These are phyloP conservation scores for Chaetothyriales sp. DNA, from an alignment of 2,329 filamentous ascomycete species.

Conservation along the genomic window DNA sequence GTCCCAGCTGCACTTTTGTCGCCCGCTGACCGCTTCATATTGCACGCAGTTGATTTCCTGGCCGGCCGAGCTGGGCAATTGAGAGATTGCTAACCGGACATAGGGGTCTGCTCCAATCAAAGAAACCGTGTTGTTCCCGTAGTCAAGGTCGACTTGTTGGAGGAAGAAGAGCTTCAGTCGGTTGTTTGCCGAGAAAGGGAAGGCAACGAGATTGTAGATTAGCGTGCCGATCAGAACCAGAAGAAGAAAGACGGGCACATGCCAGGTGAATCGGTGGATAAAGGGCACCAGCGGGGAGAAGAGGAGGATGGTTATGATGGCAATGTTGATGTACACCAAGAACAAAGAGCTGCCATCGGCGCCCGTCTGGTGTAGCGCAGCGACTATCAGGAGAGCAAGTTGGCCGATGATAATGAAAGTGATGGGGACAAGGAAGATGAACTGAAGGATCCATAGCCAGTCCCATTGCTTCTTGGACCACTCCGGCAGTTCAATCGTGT, in stretches of 20 bases:
- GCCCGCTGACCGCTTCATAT: slow-evolving; percentile 26
- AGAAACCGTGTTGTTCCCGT: slow-evolving; percentile 52
- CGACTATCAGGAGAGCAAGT: slow-evolving; percentile 55
- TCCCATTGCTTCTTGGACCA: slow-evolving; percentile 69
- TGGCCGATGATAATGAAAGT: slow-evolving; percentile 64
- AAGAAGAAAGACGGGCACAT: slow-evolving; percentile 63
- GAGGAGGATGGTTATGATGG: slow-evolving; percentile 52
- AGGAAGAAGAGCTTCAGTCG: slow-evolving; percentile 79
- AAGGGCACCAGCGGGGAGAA: slow-evolving; percentile 68
- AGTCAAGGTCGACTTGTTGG: slow-evolving; percentile 64
- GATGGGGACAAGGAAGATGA: slow-evolving; percentile 65
- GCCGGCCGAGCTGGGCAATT: slow-evolving; percentile 56
- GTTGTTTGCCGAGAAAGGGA: slow-evolving; percentile 69
- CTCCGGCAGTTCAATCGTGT: slow-evolving; percentile 47
- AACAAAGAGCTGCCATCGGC: slow-evolving; percentile 65
- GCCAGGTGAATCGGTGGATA: slow-evolving; percentile 70
- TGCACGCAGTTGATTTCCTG: slow-evolving; percentile 40
- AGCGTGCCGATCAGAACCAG: slow-evolving; percentile 58
- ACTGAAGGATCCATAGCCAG: slow-evolving; percentile 80
- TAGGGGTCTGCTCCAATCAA: slow-evolving; percentile 55
- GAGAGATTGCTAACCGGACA: slow-evolving; percentile 48
- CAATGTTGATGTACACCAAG: slow-evolving; percentile 55
- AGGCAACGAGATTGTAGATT: slow-evolving; percentile 72
- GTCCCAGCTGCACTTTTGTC: slow-evolving; percentile 52
- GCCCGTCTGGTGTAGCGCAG: slow-evolving; percentile 63